Percentiles rank a stretch among this genome's conserved stretches.
These are phyloP conservation scores for Metroxylon sagu DNA, from an alignment of 176 grass and related monocot genomes.

Conservation along the genomic window DNA sequence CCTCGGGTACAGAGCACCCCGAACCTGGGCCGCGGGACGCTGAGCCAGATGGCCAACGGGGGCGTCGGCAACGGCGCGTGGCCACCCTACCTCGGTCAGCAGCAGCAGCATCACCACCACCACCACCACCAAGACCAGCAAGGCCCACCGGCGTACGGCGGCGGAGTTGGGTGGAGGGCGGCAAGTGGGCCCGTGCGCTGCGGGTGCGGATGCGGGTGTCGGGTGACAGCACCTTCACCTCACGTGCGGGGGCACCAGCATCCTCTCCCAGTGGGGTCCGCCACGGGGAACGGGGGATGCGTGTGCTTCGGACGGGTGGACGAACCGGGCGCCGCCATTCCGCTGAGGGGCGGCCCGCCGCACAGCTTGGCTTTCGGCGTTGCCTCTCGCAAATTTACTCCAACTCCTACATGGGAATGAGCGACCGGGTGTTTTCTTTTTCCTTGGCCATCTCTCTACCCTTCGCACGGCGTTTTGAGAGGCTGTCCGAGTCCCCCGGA, in stretches of 20 bases:
- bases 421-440: too few relatives aligned
- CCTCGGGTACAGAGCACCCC: constrained; percentile 49
- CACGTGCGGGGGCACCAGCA: constrained; percentile 7
- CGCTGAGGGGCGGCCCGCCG: constrained; percentile 5
- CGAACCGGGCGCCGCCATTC: not conserved
- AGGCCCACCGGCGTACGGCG: too few relatives aligned
- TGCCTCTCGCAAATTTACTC: not conserved
- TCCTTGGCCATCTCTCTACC: too few relatives aligned
- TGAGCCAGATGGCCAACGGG: not conserved
- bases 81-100: constrained; percentile 2
- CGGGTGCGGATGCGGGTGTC: constrained; percentile 18
- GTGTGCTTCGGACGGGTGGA: not conserved
- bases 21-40: constrained; percentile 26
- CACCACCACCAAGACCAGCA: not conserved
- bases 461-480: too few relatives aligned
- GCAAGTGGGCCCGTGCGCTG: constrained; percentile 6
- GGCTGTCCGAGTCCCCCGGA: too few relatives aligned
- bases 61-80: not conserved
- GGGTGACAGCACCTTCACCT: not conserved
- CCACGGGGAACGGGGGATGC: not conserved
- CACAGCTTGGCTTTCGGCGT: not conserved
- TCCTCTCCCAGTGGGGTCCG: not conserved
- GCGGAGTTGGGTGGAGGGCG: not conserved
- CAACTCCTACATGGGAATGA: too few relatives aligned
- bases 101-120: not conserved